Percentiles rank a stretch among this genome's conserved stretches.
phyloP scores from a whole-genome alignment of 2,329 filamentous ascomycete genomes.

The Colletotrichum incanum region DNA sequence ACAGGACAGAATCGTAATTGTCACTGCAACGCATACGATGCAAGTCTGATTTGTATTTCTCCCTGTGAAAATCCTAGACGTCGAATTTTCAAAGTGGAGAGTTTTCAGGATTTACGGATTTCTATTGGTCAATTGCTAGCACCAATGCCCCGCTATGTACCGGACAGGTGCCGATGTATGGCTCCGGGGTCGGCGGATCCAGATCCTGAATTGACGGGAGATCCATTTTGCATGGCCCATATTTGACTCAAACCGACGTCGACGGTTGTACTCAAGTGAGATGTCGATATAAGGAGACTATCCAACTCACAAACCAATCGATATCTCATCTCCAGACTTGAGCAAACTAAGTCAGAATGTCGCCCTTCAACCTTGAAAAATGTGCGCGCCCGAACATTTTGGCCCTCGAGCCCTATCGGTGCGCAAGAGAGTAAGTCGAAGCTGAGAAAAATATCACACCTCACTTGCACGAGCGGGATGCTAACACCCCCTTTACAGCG shows the following conservation, averaged over 20 bases:
- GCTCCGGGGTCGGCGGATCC: conserved; percentile 23
- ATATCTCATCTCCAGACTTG: background rate
- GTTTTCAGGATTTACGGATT: background rate
- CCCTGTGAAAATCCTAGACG: background rate
- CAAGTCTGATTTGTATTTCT: background rate
- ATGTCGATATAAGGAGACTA: conserved; percentile 30
- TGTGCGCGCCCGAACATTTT: conserved; percentile 86
- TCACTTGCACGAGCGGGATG: conserved; percentile 1
- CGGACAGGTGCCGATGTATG: conserved; percentile 13
- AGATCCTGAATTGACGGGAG: background rate
- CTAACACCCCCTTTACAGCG: conserved; percentile 68
- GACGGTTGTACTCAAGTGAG: background rate
- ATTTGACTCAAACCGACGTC: conserved; percentile 23
- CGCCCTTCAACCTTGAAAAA: conserved; percentile 80
- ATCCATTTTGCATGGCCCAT: conserved; percentile 18
- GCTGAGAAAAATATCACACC: conserved; percentile 13
- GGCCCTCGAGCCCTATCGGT: conserved; percentile 83
- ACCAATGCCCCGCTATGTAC: background rate
- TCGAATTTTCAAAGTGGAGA: background rate
- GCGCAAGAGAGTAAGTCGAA: conserved; percentile 80
- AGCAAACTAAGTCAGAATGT: conserved; percentile 56
- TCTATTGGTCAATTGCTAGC: background rate
- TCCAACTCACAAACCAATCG: background rate
- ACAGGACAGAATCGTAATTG: background rate
- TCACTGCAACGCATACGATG: rapidly evolving